These are phyloP conservation scores for Blepharisma japonicum DNA, from an alignment of 73 alveolate genomes.

Conservation along the genomic window DNA sequence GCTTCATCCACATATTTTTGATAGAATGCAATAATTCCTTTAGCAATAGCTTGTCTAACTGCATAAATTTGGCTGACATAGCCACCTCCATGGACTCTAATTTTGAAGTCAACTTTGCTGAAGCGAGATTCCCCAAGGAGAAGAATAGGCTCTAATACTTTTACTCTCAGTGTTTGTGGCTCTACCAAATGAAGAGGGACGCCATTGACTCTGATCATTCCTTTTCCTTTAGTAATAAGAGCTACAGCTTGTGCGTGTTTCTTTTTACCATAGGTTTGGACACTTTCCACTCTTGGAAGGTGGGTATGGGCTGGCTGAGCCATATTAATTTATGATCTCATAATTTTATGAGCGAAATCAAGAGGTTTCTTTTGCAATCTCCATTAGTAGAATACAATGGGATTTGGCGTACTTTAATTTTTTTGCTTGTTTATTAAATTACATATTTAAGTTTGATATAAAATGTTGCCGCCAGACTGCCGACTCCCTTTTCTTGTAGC, in stretches of 20 bases:
- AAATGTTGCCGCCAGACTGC: too few relatives aligned
- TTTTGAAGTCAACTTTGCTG: slow-evolving; percentile 73
- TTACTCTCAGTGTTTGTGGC: slow-evolving; percentile 77
- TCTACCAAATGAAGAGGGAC: slow-evolving; percentile 78
- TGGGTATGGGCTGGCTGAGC: slow-evolving; percentile 27
- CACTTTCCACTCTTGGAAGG: slow-evolving; percentile 45
- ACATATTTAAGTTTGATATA: too few relatives aligned
- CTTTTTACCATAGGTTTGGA: slow-evolving; percentile 85
- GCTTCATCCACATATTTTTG: slow-evolving; percentile 85
- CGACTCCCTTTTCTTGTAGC: too few relatives aligned
- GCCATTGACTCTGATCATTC: slow-evolving; percentile 80
- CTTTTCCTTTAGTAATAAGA: slow-evolving; percentile 70
- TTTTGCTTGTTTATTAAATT: too few relatives aligned
- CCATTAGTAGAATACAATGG: too few relatives aligned
- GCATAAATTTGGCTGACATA: slow-evolving; percentile 78
- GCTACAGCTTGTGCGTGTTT: slow-evolving; percentile 90
- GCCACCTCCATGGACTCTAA: slow-evolving; percentile 90
- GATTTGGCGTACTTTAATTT: too few relatives aligned
- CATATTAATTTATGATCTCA: background rate
- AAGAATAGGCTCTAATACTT: slow-evolving; percentile 80
- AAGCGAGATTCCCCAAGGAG: slow-evolving; percentile 78
- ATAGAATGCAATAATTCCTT: slow-evolving; percentile 78
- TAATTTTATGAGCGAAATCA: too few relatives aligned
- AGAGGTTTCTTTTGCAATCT: too few relatives aligned
- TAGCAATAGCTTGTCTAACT: slow-evolving; percentile 88